Conservation (phyloP, 768 basidiomycete genomes). For the Rickenella mellea region DNA sequence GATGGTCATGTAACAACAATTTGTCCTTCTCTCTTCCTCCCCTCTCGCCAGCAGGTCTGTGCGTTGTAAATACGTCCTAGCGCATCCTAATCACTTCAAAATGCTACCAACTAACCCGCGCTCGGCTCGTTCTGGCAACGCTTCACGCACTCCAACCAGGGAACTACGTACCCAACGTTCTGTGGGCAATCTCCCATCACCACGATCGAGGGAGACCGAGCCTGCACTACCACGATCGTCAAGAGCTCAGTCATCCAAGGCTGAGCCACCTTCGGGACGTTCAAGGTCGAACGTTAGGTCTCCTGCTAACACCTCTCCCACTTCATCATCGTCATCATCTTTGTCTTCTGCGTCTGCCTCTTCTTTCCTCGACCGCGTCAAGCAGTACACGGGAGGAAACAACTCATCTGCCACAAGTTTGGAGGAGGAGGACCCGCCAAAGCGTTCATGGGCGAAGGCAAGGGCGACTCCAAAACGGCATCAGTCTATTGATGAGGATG, state of each 20-base stretch:
- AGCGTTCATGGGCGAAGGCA: too few relatives aligned
- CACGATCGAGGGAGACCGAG: constrained; percentile 3
- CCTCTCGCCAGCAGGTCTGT: not conserved
- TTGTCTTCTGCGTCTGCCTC: constrained; percentile 21
- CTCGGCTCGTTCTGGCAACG: not conserved
- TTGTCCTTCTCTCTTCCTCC: not conserved
- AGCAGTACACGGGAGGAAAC: constrained; percentile 19
- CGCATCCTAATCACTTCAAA: too few relatives aligned
- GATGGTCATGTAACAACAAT: too few relatives aligned
- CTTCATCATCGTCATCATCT: constrained; percentile 15
- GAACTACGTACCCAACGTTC: constrained; percentile 15
- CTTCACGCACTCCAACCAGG: constrained; percentile 6
- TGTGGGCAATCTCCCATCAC: constrained; percentile 5
- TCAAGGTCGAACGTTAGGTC: not conserved
- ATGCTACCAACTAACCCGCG: too few relatives aligned
- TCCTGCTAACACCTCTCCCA: too few relatives aligned
- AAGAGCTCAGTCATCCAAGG: not conserved
- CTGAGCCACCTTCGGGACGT: not conserved
- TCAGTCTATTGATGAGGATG: too few relatives aligned
- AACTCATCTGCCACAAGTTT: constrained; percentile 34
- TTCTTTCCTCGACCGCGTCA: constrained; percentile 29
- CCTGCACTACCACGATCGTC: not conserved
- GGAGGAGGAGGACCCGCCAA: constrained; percentile 26
- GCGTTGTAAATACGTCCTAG: too few relatives aligned
- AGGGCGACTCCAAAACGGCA: too few relatives aligned